phyloP scores from a whole-genome alignment of 306 rosid genomes.

The Castanea sativa region DNA sequence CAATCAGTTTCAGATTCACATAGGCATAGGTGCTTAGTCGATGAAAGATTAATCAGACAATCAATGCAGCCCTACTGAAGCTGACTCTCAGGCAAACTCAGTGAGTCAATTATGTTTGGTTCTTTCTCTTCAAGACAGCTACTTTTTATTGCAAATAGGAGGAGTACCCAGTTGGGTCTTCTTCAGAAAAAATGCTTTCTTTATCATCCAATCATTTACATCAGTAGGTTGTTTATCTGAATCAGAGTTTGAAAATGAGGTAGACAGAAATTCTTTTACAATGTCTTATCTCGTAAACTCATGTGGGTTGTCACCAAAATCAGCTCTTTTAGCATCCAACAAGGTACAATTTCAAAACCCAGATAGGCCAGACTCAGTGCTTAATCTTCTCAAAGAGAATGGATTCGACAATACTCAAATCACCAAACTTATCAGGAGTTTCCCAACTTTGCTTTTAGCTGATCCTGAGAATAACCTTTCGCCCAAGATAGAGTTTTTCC shows the following conservation, averaged over 20 bases:
- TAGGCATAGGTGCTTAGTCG: no score
- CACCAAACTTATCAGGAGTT: neutral
- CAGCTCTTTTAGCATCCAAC: conserved; percentile 9
- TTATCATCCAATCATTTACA: conserved; percentile 1
- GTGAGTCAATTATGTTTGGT: neutral
- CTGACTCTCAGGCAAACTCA: no score
- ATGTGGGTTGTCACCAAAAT: conserved; percentile 28
- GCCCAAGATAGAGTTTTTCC: conserved; percentile 40
- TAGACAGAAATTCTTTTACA: neutral
- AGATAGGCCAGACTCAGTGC: conserved; percentile 10
- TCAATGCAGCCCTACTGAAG: no score
- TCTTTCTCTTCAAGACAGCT: neutral
- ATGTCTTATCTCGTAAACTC: conserved; percentile 29
- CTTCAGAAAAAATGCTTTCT: neutral
- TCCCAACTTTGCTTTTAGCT: conserved; percentile 8
- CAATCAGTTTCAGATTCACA: no score
- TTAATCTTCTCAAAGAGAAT: conserved; percentile 23
- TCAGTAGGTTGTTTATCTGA: neutral
- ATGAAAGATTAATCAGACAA: no score
- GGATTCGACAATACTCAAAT: conserved; percentile 33
- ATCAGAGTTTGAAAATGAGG: neutral
- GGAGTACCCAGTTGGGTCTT: neutral
- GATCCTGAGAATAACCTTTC: conserved; percentile 33
- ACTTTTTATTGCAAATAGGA: neutral
- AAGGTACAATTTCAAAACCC: conserved; percentile 2